A percentile compares a stretch with the other conserved stretches of the same genome.
phyloP scores from a whole-genome alignment of 2,329 filamentous ascomycete genomes.

The Monilinia polystroma region DNA sequence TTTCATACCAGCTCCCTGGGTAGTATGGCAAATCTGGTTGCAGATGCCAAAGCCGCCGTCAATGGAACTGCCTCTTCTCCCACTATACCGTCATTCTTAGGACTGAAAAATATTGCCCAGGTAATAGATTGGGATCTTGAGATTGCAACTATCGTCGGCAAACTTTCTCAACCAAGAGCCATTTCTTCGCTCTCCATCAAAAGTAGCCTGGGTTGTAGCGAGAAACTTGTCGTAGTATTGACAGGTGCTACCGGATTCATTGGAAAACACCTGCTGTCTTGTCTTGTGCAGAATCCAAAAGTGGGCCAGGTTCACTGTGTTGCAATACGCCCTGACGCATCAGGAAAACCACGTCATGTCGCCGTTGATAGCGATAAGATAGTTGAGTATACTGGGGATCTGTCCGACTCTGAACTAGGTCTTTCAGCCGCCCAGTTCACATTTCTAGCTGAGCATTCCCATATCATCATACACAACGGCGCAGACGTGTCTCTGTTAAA shows the following conservation, averaged over 20 bases:
- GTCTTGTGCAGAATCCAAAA: background rate
- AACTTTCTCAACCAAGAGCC: background rate
- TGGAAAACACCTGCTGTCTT: background rate
- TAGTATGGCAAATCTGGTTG: slow-evolving; percentile 26
- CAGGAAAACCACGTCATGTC: background rate
- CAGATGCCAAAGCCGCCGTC: background rate
- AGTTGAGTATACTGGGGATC: background rate
- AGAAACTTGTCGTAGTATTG: background rate
- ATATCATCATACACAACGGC: slow-evolving; percentile 55
- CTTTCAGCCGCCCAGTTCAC: background rate
- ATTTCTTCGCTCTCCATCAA: background rate
- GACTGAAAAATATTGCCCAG: too few relatives aligned
- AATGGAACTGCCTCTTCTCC: background rate
- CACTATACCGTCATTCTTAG: background rate
- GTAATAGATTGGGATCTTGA: background rate
- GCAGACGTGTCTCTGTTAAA: slow-evolving; percentile 44
- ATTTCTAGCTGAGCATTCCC: slow-evolving; percentile 28
- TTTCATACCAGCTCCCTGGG: slow-evolving; percentile 33
- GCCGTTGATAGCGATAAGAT: background rate
- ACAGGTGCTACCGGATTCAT: slow-evolving; percentile 8
- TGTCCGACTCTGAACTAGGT: background rate
- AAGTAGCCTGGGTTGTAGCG: background rate
- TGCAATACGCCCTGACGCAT: background rate
- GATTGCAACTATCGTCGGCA: background rate
- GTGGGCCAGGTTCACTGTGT: background rate